These are phyloP conservation scores for Yamagishiella unicocca DNA, from an alignment of 139 green algal species.

Conservation along the genomic window DNA sequence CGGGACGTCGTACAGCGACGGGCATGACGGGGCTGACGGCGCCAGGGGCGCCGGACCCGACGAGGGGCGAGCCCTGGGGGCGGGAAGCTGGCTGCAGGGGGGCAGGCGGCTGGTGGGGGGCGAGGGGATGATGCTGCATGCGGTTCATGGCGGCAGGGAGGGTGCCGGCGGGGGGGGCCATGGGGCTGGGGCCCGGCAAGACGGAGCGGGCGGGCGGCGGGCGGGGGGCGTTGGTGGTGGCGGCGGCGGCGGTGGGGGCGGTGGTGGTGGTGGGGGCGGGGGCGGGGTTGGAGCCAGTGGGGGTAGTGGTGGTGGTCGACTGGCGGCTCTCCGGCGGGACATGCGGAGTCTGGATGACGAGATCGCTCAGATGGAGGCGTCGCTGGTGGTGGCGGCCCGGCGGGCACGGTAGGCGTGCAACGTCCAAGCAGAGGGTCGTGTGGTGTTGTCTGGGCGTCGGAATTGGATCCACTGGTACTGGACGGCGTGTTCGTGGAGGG, in stretches of 20 bases:
- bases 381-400: slow-evolving; percentile 25
- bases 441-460: neutral
- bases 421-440: neutral
- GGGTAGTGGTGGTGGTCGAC: neutral
- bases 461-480: too few relatives aligned
- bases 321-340: slow-evolving; percentile 36
- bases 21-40: too few relatives aligned
- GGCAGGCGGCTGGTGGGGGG: neutral
- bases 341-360: slow-evolving; percentile 50
- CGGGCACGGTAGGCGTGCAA: neutral
- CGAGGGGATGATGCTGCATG: neutral
- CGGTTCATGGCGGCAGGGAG: neutral
- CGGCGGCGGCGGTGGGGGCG: too few relatives aligned
- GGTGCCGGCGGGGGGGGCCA: neutral
- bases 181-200: neutral
- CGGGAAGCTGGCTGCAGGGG: neutral
- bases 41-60: too few relatives aligned
- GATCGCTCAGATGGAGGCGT: slow-evolving; percentile 45
- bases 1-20: too few relatives aligned
- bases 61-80: too few relatives aligned
- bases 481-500: too few relatives aligned
- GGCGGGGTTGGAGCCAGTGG: neutral
- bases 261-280: neutral
- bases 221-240: neutral
- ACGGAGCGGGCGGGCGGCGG: neutral